Conservation (phyloP, 2,329 filamentous ascomycete genomes). For the Diaporthe sp. region DNA sequence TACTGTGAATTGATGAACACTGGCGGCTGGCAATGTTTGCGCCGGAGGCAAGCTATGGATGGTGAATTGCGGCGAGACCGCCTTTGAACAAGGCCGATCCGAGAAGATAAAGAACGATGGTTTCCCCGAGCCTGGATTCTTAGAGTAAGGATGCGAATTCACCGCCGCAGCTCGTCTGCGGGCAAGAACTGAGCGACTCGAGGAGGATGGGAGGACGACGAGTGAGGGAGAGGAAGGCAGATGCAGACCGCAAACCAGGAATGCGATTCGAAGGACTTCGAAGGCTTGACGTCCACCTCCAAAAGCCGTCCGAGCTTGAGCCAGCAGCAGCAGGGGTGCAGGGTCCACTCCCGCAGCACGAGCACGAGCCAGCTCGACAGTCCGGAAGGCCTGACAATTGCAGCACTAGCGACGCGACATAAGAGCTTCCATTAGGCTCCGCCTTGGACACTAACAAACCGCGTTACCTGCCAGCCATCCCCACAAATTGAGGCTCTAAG, state of each 20-base stretch:
- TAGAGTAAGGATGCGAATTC: not conserved
- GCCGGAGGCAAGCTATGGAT: slow-evolving; percentile 18
- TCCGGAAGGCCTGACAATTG: not conserved
- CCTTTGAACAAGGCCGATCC: slow-evolving; percentile 9
- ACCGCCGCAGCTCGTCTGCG: not conserved
- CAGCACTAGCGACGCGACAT: not conserved
- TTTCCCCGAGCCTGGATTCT: not conserved
- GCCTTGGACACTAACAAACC: not conserved
- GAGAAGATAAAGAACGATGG: slow-evolving; percentile 17
- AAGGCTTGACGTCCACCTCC: slow-evolving; percentile 32
- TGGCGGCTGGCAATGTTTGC: slow-evolving; percentile 8
- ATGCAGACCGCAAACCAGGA: slow-evolving; percentile 39
- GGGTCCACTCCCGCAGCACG: not conserved
- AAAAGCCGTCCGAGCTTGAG: slow-evolving; percentile 22
- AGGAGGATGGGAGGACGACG: not conserved
- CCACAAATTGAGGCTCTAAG: slow-evolving; percentile 22
- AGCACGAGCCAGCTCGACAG: not conserved
- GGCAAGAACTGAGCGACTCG: not conserved
- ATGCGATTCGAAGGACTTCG: slow-evolving; percentile 34
- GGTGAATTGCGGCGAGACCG: slow-evolving; percentile 8
- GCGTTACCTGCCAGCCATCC: not conserved
- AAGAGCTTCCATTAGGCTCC: not conserved
- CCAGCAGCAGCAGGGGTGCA: slow-evolving; percentile 14
- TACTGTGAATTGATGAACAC: not conserved
- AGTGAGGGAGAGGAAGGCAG: slow-evolving; percentile 16